Evolutionary conservation across 2,329 filamentous ascomycete genomes (phyloP).

Genomic region (Pseudopithomyces maydicus): DNA sequence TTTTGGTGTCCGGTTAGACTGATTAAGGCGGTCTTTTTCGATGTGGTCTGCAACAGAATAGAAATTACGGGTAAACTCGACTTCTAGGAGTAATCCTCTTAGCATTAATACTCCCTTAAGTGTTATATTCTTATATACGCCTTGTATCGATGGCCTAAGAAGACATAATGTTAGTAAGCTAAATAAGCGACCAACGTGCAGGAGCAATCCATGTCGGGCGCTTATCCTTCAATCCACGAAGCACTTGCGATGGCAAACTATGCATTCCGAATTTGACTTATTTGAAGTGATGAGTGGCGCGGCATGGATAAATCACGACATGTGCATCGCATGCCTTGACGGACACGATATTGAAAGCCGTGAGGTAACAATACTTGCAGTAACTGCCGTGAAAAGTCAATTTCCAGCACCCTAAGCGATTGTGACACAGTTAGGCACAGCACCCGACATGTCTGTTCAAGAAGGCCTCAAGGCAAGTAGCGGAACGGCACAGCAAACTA

Average conservation of each 20-base stretch:
- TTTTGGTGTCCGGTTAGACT: too few species aligned
- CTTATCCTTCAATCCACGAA: not conserved
- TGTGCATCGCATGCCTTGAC: not conserved
- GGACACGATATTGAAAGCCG: not conserved
- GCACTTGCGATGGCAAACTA: not conserved
- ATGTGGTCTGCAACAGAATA: too few species aligned
- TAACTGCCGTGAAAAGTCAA: not conserved
- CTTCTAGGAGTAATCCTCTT: too few species aligned
- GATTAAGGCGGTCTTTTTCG: too few species aligned
- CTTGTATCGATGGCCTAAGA: not conserved
- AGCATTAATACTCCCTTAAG: too few species aligned
- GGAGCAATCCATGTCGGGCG: not conserved
- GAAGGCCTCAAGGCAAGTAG: not conserved
- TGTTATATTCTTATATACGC: too few species aligned
- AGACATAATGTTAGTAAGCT: not conserved
- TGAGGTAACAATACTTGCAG: not conserved
- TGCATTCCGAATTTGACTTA: not conserved
- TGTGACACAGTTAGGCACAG: not conserved
- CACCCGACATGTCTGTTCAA: not conserved
- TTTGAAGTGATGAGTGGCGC: not conserved
- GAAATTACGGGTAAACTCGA: too few species aligned
- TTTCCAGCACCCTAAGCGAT: not conserved
- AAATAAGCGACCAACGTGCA: not conserved
- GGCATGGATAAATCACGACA: not conserved
- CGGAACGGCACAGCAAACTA: not conserved